Conservation (phyloP, 345 rosid species). For the Excoecaria agallocha region DNA sequence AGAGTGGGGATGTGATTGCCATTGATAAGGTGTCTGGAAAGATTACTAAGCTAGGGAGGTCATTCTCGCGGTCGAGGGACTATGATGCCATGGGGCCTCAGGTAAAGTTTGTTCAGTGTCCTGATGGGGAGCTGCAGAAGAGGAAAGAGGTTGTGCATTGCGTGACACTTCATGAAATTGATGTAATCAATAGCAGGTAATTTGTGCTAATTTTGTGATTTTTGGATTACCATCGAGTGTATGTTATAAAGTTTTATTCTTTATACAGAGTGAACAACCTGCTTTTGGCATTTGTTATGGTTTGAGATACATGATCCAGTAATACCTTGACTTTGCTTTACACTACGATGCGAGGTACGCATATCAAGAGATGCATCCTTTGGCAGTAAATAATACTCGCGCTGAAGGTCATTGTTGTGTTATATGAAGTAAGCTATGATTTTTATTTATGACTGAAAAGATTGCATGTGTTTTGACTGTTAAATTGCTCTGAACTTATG, state of each 20-base stretch:
- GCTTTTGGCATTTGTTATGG: not conserved
- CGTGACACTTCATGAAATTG: slow-evolving; percentile 92
- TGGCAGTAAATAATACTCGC: not conserved
- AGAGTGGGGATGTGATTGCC: slow-evolving; percentile 91
- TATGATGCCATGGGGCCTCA: slow-evolving; percentile 97
- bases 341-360: too few species aligned
- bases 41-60: slow-evolving; percentile 87
- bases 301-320: not conserved
- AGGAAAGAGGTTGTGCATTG: slow-evolving; percentile 96
- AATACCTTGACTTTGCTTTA: not conserved
- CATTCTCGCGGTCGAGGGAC: slow-evolving; percentile 84
- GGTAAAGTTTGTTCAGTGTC: slow-evolving; percentile 94
- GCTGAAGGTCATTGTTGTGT: not conserved
- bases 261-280: not conserved
- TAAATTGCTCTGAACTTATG: not conserved
- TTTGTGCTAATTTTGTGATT: not conserved
- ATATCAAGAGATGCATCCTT: too few species aligned
- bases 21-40: slow-evolving; percentile 89
- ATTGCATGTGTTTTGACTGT: not conserved
- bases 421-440: not conserved
- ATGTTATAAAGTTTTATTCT: not conserved
- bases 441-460: not conserved
- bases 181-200: slow-evolving; percentile 98
- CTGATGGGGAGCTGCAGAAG: slow-evolving; percentile 95
- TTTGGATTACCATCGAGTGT: not conserved